Evolutionary conservation across 106 monocot species (phyloP).

Genomic region (Allium cepa): DNA sequence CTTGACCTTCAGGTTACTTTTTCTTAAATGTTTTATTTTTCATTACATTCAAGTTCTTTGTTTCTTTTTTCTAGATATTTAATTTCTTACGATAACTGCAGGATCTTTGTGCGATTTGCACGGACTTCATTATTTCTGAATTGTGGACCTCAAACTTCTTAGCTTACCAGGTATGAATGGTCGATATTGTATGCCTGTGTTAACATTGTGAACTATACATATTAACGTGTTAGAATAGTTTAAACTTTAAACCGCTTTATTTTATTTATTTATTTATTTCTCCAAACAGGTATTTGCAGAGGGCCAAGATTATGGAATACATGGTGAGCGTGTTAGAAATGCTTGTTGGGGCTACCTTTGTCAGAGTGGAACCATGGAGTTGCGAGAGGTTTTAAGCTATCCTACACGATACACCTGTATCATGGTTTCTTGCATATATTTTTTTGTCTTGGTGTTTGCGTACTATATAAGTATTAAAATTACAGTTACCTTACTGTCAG

Average conservation of each 20-base stretch:
- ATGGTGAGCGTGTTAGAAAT: slow-evolving; percentile 95
- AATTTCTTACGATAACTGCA: slow-evolving; percentile 17
- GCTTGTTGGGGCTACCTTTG: slow-evolving; percentile 99
- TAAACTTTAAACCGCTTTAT: neutral
- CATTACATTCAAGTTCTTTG: neutral
- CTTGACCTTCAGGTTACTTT: slow-evolving; percentile 91
- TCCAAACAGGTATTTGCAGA: slow-evolving; percentile 79
- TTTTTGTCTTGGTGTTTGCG: neutral
- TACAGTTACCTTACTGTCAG: no score
- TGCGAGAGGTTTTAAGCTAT: slow-evolving; percentile 63
- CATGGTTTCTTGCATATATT: neutral
- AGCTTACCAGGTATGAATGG: slow-evolving; percentile 64
- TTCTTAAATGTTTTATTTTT: no score
- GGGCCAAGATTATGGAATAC: slow-evolving; percentile 94
- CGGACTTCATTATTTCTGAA: slow-evolving; percentile 94
- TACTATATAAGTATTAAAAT: neutral
- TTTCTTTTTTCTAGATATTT: neutral
- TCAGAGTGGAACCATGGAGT: slow-evolving; percentile 83
- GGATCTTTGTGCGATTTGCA: slow-evolving; percentile 96
- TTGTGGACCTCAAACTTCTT: slow-evolving; percentile 91
- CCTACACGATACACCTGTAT: neutral
- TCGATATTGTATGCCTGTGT: neutral
- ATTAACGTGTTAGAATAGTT: neutral
- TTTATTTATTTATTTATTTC: slow-evolving; percentile 4
- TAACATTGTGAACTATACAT: neutral